Evolutionary conservation across 202 grass and related monocot species (phyloP).

Genomic region (Setaria italica): DNA sequence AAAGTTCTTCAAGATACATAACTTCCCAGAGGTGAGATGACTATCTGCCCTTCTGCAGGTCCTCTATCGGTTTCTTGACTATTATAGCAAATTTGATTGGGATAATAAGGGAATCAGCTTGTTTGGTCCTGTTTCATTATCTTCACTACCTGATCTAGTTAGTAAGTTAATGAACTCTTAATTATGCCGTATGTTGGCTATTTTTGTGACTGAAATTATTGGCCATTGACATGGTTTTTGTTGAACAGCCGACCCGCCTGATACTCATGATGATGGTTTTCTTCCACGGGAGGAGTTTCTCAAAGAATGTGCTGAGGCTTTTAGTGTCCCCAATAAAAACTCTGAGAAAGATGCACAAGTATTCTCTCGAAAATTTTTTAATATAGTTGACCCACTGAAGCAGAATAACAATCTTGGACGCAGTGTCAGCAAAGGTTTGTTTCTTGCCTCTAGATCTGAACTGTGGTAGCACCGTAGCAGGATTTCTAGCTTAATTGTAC

Average conservation of each 20-base stretch:
- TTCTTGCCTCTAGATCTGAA: not conserved
- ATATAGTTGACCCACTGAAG: conserved; percentile 76
- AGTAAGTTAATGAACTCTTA: conserved; percentile 59
- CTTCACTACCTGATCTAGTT: conserved; percentile 82
- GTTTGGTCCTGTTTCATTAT: conserved; percentile 70
- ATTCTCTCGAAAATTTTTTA: conserved; percentile 64
- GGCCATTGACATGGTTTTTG: conserved; percentile 40
- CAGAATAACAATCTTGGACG: conserved; percentile 71
- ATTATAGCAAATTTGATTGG: conserved; percentile 97
- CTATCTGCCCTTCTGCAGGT: conserved; percentile 63
- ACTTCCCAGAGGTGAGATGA: conserved; percentile 39
- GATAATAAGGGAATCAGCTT: conserved; percentile 81
- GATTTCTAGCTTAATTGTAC: not conserved
- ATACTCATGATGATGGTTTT: conserved; percentile 50
- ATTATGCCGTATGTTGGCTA: conserved; percentile 3
- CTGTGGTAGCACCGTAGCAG: not conserved
- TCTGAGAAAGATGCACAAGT: conserved; percentile 31
- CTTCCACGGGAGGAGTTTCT: conserved; percentile 53
- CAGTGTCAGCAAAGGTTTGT: conserved; percentile 74
- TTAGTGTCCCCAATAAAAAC: conserved; percentile 44
- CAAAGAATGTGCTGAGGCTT: conserved; percentile 40
- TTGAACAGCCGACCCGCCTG: conserved; percentile 62
- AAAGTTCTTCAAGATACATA: conserved; percentile 31
- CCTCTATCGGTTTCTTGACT: conserved; percentile 89
- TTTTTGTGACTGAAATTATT: conserved; percentile 22